Evolutionary conservation across 495 filamentous ascomycete species (phyloP), one percentile per base, ranked within the genome.

Genomic region (Penicillium turbatum): DNA sequence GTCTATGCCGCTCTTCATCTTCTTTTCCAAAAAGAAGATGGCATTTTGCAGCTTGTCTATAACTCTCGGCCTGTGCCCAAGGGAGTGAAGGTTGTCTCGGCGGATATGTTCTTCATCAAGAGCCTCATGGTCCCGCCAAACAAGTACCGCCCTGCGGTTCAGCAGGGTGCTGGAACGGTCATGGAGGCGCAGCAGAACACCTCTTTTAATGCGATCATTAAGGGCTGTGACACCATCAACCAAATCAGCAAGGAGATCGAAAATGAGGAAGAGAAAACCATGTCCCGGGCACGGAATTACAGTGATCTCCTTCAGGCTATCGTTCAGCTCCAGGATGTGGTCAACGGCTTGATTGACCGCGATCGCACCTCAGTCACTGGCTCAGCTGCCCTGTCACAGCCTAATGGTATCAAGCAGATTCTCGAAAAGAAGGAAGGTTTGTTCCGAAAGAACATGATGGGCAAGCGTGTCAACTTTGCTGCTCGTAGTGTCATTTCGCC

Each of bases 361-460:
- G 84, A 95, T 62, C 84, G 88, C 55, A 95, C 89, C 66, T 86
- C 89, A 11, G 74, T 90, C 10, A 82, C 84, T 37, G 91, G 92
- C 8, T 71, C 79, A 4, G 89, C 89, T 7, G 62, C 67, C 4
- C 62, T 64, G 5, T 49, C 58, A 4, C 56, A 69, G 27, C 64
- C 75, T 2, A 76, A 71, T 36, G 95, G 95, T 52, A 95, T 99
- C 69, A 99, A 97, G 72, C 95, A 99, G 64, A 87, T 90, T 62
- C 80, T 99, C 13, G 95, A 99, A 72, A 97, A 97, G 79, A 99
- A 99, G 71, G 95, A 99, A 64, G 95, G 95, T 41, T 73, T 99
- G 42, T 97, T 99, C 77, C 79, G 95, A 60, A 97, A 92, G 79
- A 95, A 99, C 74, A 97, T 99, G 92, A 99, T 99, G 95, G 95